Conservation (phyloP, 2,329 filamentous ascomycete species). For the Microsporum canis region DNA sequence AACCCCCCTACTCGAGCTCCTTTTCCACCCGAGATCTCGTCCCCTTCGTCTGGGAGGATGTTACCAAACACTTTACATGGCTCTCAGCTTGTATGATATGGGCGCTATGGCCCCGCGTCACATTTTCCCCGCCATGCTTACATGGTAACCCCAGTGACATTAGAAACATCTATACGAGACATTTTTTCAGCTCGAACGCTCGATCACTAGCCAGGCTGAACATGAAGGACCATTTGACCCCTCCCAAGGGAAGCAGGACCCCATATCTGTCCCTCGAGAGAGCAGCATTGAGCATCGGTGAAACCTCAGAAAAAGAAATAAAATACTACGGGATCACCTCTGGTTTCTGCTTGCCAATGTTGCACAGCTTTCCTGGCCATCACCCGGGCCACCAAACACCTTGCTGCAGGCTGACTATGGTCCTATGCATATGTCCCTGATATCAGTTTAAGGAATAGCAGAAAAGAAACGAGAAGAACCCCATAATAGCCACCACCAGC, state of each 20-base stretch:
- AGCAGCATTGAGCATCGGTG: conserved; percentile 1
- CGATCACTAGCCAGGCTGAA: not conserved
- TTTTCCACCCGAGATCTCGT: not conserved
- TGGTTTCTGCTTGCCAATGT: not conserved
- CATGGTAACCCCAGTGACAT: not conserved
- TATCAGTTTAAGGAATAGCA: not conserved
- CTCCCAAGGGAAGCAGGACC: not conserved
- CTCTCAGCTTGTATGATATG: not conserved
- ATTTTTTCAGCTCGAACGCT: not conserved
- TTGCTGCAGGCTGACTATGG: not conserved
- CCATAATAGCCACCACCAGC: not conserved
- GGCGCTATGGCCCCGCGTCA: conserved; percentile 1
- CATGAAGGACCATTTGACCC: not conserved
- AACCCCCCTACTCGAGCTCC: not conserved
- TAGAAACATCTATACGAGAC: not conserved
- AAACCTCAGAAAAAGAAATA: not conserved
- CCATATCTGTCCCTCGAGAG: not conserved
- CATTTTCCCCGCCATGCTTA: not conserved
- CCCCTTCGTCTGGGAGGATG: not conserved
- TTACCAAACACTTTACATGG: not conserved
- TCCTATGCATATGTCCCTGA: not conserved
- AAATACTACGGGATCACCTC: not conserved
- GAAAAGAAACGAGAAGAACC: not conserved
- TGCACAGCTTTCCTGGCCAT: not conserved
- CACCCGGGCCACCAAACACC: not conserved